Conservation (phyloP, 192 early-diverging fungal species). For the Dissophora ornata region DNA sequence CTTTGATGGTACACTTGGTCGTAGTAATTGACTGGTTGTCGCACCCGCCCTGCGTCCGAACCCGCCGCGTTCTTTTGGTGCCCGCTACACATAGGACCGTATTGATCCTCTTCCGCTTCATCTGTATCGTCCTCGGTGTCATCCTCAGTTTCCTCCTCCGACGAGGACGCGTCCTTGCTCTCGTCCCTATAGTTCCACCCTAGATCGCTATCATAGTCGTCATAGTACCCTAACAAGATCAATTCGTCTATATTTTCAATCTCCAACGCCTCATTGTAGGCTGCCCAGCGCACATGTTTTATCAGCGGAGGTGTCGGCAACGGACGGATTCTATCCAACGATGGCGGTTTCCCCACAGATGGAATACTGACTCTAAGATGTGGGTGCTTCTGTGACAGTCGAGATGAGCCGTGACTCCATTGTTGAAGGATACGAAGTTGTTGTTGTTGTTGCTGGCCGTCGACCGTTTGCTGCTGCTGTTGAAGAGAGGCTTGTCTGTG, state of each 20-base stretch:
- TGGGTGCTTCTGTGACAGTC: neutral
- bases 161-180: neutral
- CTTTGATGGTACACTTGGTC: neutral
- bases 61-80: neutral
- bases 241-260: slow-evolving; percentile 28
- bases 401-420: neutral
- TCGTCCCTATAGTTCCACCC: slow-evolving; percentile 35
- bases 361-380: neutral
- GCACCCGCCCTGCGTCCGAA: neutral
- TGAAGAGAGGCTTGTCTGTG: neutral
- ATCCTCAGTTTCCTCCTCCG: neutral
- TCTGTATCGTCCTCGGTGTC: neutral
- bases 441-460: neutral
- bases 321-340: slow-evolving; percentile 1
- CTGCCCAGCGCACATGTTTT: slow-evolving; percentile 22
- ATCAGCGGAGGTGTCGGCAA: slow-evolving; percentile 20
- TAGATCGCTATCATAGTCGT: slow-evolving; percentile 22
- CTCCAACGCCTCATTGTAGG: slow-evolving; percentile 6
- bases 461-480: neutral
- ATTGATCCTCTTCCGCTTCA: too few species aligned
- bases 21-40: neutral
- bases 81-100: too few species aligned
- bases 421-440: neutral
- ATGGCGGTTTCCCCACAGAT: neutral
- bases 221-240: slow-evolving; percentile 12